phyloP scores from a whole-genome alignment of 495 filamentous ascomycete species.

The Terfezia claveryi region DNA sequence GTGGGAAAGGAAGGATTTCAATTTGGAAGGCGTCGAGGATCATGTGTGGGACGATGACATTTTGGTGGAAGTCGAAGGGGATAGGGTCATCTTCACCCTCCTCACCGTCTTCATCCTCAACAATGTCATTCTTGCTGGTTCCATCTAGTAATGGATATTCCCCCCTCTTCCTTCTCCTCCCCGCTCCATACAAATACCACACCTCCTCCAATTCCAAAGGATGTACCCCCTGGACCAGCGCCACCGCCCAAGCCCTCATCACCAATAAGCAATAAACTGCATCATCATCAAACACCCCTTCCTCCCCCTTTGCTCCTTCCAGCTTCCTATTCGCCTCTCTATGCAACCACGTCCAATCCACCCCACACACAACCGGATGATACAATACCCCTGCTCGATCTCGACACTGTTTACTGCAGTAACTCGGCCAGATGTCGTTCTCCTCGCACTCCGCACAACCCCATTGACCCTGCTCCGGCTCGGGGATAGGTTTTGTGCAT shows the following conservation, averaged over 20 bases:
- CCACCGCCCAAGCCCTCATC: conserved; percentile 62
- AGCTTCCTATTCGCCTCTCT: conserved; percentile 50
- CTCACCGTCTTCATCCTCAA: not conserved
- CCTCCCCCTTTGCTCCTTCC: conserved; percentile 8
- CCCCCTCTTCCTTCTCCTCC: not conserved
- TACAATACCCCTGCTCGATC: conserved; percentile 50
- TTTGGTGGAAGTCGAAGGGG: conserved; percentile 27
- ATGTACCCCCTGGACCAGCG: conserved; percentile 57
- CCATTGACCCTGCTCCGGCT: not conserved
- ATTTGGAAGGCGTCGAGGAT: not conserved
- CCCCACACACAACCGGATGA: conserved; percentile 68
- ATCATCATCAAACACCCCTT: not conserved
- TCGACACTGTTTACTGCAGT: conserved; percentile 58
- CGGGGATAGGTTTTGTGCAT: not conserved
- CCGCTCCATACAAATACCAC: conserved; percentile 83
- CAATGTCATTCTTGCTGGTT: not conserved
- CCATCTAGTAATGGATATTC: not conserved
- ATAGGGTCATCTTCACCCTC: not conserved
- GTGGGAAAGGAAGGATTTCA: conserved; percentile 1
- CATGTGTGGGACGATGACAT: conserved; percentile 11
- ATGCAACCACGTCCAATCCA: conserved; percentile 50
- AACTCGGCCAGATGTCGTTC: conserved; percentile 46
- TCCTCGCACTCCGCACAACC: not conserved
- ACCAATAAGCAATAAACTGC: conserved; percentile 62
- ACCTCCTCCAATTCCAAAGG: conserved; percentile 66